Evolutionary conservation across 2,329 filamentous ascomycete genomes (phyloP).

Genomic region (Fusarium drepaniforme): DNA sequence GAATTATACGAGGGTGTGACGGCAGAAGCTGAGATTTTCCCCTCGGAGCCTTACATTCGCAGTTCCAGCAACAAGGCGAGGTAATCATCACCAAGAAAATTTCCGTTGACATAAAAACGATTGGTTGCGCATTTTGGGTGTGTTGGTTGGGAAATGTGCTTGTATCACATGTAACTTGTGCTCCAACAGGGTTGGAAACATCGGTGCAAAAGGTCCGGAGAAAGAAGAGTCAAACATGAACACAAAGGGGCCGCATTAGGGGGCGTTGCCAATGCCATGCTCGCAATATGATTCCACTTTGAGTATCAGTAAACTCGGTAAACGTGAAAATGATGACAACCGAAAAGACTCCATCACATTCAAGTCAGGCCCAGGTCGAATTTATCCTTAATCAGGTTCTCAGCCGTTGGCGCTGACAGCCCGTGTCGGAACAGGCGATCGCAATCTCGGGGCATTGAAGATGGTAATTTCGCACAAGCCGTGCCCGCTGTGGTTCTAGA

Average conservation of each 20-base stretch:
- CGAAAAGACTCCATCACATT: neutral
- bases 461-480: neutral
- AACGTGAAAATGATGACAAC: neutral
- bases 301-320: neutral
- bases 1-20: constrained; percentile 26
- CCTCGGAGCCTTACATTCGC: constrained; percentile 27
- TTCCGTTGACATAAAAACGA: too few species aligned
- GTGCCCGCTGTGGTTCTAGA: neutral
- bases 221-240: neutral
- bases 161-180: neutral
- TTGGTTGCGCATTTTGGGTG: neutral
- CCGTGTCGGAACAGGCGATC: constrained; percentile 1
- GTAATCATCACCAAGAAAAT: neutral
- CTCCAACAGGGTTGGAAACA: neutral
- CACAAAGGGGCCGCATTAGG: neutral
- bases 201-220: neutral
- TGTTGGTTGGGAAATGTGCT: neutral
- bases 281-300: neutral
- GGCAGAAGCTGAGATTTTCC: constrained; percentile 22
- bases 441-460: constrained; percentile 5
- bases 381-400: neutral
- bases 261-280: neutral
- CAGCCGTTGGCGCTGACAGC: neutral
- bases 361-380: neutral
- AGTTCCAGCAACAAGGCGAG: constrained; percentile 27